These are phyloP conservation scores for Hortiboletus campestris DNA, from an alignment of 768 basidiomycete genomes.

Conservation along the genomic window DNA sequence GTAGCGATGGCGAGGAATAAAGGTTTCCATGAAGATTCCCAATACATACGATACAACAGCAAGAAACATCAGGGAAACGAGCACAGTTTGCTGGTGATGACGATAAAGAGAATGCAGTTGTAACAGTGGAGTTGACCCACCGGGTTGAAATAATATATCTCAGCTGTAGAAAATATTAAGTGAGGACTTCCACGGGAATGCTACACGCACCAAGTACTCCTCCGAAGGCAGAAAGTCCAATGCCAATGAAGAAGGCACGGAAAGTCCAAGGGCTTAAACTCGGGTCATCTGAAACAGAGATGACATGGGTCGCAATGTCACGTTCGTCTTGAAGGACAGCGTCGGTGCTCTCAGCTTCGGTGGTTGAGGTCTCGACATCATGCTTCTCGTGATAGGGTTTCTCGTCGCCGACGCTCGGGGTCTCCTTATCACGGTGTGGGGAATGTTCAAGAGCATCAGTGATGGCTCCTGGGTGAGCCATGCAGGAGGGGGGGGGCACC, in stretches of 20 bases:
- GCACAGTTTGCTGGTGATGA: conserved; percentile 46
- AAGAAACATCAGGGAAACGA: conserved; percentile 54
- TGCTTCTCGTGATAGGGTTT: conserved; percentile 28
- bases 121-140: conserved; percentile 24
- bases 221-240: conserved; percentile 52
- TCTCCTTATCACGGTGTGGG: neutral
- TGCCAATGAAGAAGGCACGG: conserved; percentile 52
- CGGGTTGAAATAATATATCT: conserved; percentile 63
- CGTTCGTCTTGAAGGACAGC: conserved; percentile 40
- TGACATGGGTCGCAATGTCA: conserved; percentile 48
- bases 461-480: conserved; percentile 5
- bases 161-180: conserved; percentile 35
- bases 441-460: neutral
- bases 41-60: conserved; percentile 52
- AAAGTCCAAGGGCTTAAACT: conserved; percentile 35
- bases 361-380: conserved; percentile 33
- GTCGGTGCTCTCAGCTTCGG: conserved; percentile 12
- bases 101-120: neutral
- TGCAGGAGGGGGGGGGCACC: neutral
- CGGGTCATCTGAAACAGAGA: conserved; percentile 36
- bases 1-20: conserved; percentile 43
- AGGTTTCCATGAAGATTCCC: conserved; percentile 44
- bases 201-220: conserved; percentile 45
- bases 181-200: neutral
- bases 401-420: conserved; percentile 15